Conservation (phyloP, 345 rosid genomes). For the Populus simonii region DNA sequence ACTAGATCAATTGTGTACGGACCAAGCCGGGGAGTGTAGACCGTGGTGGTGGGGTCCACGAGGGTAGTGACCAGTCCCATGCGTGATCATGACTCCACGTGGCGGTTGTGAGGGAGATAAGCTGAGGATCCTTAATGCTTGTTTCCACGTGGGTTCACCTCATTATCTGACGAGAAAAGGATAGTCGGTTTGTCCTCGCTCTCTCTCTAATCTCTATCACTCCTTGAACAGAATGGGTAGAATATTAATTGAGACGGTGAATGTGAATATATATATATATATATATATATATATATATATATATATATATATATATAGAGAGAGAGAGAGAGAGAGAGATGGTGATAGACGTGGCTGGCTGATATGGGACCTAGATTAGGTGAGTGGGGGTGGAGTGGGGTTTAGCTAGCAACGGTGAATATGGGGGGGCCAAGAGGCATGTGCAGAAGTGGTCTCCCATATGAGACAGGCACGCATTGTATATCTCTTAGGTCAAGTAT, state of each 20-base stretch:
- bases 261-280: background rate
- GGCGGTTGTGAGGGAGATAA: slow-evolving; percentile 15
- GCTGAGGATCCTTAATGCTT: background rate
- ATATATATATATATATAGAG: no score
- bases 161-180: background rate
- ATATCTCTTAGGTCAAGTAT: background rate
- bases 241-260: background rate
- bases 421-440: slow-evolving; percentile 24
- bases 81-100: slow-evolving; percentile 49
- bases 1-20: slow-evolving; percentile 25
- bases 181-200: slow-evolving; percentile 36
- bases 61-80: slow-evolving; percentile 33
- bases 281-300: no score
- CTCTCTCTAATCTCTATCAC: background rate
- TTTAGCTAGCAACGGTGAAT: background rate
- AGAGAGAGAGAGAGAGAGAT: no score
- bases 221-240: background rate
- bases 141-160: slow-evolving; percentile 25
- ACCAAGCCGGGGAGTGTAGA: slow-evolving; percentile 14
- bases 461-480: slow-evolving; percentile 12
- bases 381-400: background rate
- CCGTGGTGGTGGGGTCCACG: slow-evolving; percentile 22
- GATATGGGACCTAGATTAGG: slow-evolving; percentile 12
- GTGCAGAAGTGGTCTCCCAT: slow-evolving; percentile 28
- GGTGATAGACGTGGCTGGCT: background rate